Base-by-base conservation (phyloP, 2,329 filamentous ascomycete genomes). In the Diaporthe eres region DNA sequence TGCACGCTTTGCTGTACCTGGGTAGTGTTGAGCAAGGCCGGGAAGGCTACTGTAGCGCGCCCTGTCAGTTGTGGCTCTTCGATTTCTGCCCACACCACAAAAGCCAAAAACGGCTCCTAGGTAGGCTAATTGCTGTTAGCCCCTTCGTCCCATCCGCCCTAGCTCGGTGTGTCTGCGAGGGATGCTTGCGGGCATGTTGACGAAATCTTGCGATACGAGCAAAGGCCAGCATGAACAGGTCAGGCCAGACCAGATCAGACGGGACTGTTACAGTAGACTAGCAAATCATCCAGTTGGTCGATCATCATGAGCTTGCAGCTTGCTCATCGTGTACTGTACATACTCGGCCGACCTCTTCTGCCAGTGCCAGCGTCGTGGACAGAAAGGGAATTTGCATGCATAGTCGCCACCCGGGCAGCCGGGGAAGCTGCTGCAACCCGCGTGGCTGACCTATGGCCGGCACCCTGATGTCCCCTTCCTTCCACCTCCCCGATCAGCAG, bases 191-290 rank as follows among this genome's bases (percentile, higher is more conserved):
- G 22, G 28, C 19, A 53, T 10, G 47, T 68, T 15, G 47, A 39
- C 63, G 31, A 68, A 68, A 68, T 68, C 63, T 68, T 68, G 63
- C 47, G 47, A 68, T 68, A 68, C 63, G 63, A 68, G 42, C 39
- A 28, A 42, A 28, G 19, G 22, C 31, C 28, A 67, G 42, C 28
- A 10, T 28, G 37, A 31, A 42, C 58, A 28, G 37, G 31, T 9
- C 19, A 61, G 34, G 39, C 58, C 28, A 34, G 53, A 34, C 53
- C 53, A 57, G 53, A 34, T 17, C 31, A 53, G 28, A 22, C 55
- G 3, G 31, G 13, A 37, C 22, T n/a, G 19, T 60, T 15, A 25
- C 57, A 39, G 34, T 39, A 28, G 34, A 57, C 10, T 37, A 22
- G 31, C 13, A 17, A 28, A 17, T 22, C 39, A 47, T 34, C 9